Conservation (phyloP, 495 filamentous ascomycete genomes). For the Podospora comata region DNA sequence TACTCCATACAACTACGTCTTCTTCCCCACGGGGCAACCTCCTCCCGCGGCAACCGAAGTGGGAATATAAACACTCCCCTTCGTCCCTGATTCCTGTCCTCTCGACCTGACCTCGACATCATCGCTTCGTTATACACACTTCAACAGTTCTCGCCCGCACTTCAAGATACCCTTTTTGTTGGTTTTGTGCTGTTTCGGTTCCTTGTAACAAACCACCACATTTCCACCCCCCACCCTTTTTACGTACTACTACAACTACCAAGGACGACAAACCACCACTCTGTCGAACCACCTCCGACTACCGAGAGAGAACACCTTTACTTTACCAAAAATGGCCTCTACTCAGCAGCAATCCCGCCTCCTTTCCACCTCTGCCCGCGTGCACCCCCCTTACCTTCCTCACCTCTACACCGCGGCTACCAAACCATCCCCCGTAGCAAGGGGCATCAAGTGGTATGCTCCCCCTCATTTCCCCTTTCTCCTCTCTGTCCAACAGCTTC, state of each 20-base stretch:
- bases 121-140: background rate
- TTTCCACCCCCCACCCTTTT: background rate
- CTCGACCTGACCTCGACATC: background rate
- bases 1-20: background rate
- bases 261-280: too few species aligned
- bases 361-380: conserved; percentile 42
- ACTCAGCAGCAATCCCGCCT: conserved; percentile 28
- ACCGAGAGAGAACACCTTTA: background rate
- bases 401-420: conserved; percentile 30
- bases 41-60: background rate
- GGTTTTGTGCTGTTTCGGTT: background rate
- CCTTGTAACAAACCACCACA: background rate
- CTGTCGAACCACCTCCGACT: background rate
- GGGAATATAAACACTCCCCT: background rate
- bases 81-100: background rate
- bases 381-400: conserved; percentile 44
- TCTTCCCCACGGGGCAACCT: background rate
- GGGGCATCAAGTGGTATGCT: conserved; percentile 39
- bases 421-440: conserved; percentile 20
- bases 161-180: background rate
- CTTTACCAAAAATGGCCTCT: conserved; percentile 27
- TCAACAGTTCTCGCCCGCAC: background rate
- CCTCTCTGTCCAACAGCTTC: background rate
- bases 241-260: too few species aligned
- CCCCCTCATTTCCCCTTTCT: background rate